Evolutionary conservation across 176 grass and related monocot species (phyloP).

Genomic region (Cenchrus fungigraminus): DNA sequence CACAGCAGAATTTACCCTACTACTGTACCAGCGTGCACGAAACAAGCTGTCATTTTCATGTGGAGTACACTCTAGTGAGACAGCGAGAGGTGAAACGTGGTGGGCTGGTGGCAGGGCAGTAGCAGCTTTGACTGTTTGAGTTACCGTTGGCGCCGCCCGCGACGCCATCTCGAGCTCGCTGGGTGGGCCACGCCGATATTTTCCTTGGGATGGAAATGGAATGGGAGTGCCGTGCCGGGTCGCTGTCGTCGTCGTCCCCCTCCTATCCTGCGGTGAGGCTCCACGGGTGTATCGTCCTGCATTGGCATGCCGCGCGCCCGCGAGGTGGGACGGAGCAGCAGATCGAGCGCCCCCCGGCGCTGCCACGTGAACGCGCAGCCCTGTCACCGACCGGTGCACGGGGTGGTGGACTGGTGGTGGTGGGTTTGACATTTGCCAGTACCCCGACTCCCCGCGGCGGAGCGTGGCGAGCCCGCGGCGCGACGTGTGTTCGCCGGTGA

Average conservation of each 20-base stretch:
- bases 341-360: background rate
- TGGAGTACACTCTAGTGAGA: background rate
- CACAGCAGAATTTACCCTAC: background rate
- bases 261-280: background rate
- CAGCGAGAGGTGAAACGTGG: background rate
- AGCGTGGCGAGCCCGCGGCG: background rate
- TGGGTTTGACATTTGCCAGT: background rate
- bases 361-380: constrained; percentile 6
- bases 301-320: background rate
- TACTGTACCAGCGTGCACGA: no score
- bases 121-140: background rate
- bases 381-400: background rate
- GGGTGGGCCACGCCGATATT: background rate
- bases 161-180: background rate
- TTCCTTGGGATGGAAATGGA: no score
- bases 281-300: no score
- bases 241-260: background rate
- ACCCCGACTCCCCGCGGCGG: background rate
- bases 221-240: no score
- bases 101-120: background rate
- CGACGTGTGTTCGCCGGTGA: background rate
- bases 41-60: background rate
- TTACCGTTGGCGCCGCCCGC: background rate
- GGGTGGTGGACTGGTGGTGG: background rate
- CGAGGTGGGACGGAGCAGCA: background rate